Evolutionary conservation across 257 asterid genomes (phyloP).

Genomic region (Misopates orontium): DNA sequence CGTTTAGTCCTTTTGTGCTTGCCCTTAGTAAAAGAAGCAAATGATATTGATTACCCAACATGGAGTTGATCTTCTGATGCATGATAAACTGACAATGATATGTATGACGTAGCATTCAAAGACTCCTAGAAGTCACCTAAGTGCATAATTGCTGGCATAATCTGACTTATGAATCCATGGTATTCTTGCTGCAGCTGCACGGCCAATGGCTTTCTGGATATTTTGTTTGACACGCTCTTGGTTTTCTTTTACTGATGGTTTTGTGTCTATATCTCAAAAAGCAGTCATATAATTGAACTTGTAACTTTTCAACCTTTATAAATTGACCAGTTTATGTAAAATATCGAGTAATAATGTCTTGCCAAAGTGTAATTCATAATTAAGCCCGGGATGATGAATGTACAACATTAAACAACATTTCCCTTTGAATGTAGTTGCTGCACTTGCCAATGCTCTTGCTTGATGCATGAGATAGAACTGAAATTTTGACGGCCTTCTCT

Average conservation of each 20-base stretch:
- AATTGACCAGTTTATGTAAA: background rate
- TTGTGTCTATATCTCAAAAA: background rate
- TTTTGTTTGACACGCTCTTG: background rate
- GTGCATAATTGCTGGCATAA: background rate
- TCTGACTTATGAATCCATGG: background rate
- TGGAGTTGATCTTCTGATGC: conserved; percentile 8
- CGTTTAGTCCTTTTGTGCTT: background rate
- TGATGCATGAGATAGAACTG: background rate
- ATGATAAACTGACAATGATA: background rate
- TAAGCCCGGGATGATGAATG: background rate
- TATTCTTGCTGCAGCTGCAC: too few species aligned
- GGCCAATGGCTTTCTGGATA: background rate
- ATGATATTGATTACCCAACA: conserved; percentile 1
- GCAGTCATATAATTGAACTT: background rate
- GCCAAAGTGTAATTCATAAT: background rate
- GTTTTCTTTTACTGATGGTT: background rate
- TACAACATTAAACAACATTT: background rate
- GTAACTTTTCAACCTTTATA: conserved; percentile 1
- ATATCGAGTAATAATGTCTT: background rate
- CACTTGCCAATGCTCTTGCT: conserved; percentile 7
- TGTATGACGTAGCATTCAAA: conserved; percentile 21
- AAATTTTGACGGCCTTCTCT: background rate
- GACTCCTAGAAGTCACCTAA: background rate
- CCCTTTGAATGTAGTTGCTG: background rate
- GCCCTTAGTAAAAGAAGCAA: background rate